Base-by-base conservation (phyloP, 306 rosid genomes). In the Quercus aquifolioides region DNA sequence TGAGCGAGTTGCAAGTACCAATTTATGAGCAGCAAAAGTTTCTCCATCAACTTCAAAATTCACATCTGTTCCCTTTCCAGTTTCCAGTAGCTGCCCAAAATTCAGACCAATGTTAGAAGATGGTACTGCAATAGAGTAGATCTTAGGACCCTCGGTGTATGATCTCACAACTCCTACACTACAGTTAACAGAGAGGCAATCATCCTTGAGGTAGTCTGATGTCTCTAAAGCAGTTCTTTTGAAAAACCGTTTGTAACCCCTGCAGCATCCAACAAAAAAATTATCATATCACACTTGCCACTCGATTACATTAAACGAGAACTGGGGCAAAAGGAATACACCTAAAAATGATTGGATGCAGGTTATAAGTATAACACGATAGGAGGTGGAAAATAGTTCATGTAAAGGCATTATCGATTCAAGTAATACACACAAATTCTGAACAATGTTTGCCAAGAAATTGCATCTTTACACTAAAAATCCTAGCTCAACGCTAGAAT, bases 181-280 rank as follows among this genome's bases (percentile, higher is more conserved):
- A 84, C 97, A 92, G 65, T 85, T 82, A 33, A 92, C 91, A 28
- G 88, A 86, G 23, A 92, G 92, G 77, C 94, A 92, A 71, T 90
- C 93, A 64, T 92, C 93, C 85, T 90, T 90, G 68, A 92, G 91
- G 79, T 90, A 92, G 67, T 92, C 97, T 20, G 97, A 92, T 43
- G 90, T 79, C 89, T 92, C 95, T 23, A 92, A 81, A 52, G 82
- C 73, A 58, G 90, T 85, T 81, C 97, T 89, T 80, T 92, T 92
- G 71, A 92, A 89, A 72, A 92, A 92, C 13, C 94, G 88, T 74
- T 92, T 92, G 85, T 92, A 92, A 49, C 97, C 97, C 97, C 97
- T 92, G 91, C 75, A 83, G 49, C 75, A 86, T 78, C 63, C 77
- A 76, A 77, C 46, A 82, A 49, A 23, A 60, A n/a, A n/a, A 25